These are phyloP conservation scores for Paralagenidium karlingii DNA, from an alignment of 352 stramenopile species.

Conservation along the genomic window DNA sequence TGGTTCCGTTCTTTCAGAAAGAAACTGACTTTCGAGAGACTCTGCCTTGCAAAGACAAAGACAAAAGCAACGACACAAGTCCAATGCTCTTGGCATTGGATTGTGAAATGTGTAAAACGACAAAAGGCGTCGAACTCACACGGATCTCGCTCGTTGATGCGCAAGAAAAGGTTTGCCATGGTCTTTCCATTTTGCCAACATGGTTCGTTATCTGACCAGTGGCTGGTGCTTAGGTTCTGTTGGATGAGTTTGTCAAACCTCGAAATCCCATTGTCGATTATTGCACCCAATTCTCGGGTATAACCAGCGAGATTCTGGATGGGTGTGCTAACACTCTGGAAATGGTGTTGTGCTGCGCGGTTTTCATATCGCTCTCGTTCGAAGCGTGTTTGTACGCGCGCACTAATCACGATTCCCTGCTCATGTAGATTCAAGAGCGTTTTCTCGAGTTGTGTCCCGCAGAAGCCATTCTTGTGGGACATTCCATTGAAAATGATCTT, in stretches of 20 bases:
- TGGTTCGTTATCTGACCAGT: background rate
- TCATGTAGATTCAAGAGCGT: constrained; percentile 50
- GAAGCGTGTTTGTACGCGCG: background rate
- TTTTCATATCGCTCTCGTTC: background rate
- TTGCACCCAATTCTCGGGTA: constrained; percentile 77
- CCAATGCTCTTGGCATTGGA: constrained; percentile 64
- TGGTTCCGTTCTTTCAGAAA: constrained; percentile 37
- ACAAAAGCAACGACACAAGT: constrained; percentile 15
- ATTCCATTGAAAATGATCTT: constrained; percentile 84
- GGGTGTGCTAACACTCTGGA: constrained; percentile 33
- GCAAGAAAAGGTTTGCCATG: constrained; percentile 20
- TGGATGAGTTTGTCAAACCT: constrained; percentile 75
- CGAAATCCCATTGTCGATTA: constrained; percentile 80
- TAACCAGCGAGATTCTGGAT: constrained; percentile 74
- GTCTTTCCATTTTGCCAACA: background rate
- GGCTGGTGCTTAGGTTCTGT: constrained; percentile 18
- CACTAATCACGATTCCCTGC: background rate
- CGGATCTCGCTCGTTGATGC: constrained; percentile 62
- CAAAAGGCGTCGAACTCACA: constrained; percentile 72
- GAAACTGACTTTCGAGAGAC: constrained; percentile 15
- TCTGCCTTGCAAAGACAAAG: constrained; percentile 22
- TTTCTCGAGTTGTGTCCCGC: constrained; percentile 46
- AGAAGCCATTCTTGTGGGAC: constrained; percentile 73
- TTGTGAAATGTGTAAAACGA: constrained; percentile 82
- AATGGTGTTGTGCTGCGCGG: too few relatives aligned